Evolutionary conservation across 345 rosid species (phyloP).

Genomic region (Diplotaxis tenuifolia): DNA sequence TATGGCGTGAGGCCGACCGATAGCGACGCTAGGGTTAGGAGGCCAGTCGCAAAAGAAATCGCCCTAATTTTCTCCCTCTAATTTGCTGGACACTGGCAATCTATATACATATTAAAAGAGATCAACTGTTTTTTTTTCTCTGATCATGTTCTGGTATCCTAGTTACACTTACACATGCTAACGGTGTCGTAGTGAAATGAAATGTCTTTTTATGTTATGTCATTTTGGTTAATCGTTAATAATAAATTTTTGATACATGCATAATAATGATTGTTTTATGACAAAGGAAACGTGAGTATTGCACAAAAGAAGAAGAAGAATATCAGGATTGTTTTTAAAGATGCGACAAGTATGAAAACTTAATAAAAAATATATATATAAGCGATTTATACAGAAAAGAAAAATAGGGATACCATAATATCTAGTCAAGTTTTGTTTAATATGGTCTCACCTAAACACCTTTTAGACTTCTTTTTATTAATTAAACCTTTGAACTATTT

Average conservation of each 20-base stretch:
- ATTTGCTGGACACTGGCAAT: background rate
- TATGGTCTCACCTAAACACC: slow-evolving; percentile 4
- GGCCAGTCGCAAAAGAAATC: no score
- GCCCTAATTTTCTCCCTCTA: no score
- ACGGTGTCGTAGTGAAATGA: background rate
- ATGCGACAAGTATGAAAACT: background rate
- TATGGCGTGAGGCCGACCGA: no score
- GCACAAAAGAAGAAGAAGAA: background rate
- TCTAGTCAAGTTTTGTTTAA: background rate
- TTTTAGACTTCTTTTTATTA: background rate
- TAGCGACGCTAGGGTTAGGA: no score
- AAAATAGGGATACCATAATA: background rate
- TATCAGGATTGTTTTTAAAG: background rate
- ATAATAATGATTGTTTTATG: background rate
- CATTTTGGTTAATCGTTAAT: background rate
- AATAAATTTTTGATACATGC: background rate
- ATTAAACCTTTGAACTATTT: background rate
- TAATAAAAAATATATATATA: background rate
- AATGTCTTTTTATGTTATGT: background rate
- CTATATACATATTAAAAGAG: background rate
- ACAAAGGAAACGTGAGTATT: background rate
- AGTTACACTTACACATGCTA: background rate
- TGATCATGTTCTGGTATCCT: background rate
- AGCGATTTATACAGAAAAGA: background rate
- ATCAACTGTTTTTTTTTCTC: background rate